Evolutionary conservation across 208 protist genomes (phyloP).

Genomic region (Acanthamoeba lenticulata): DNA sequence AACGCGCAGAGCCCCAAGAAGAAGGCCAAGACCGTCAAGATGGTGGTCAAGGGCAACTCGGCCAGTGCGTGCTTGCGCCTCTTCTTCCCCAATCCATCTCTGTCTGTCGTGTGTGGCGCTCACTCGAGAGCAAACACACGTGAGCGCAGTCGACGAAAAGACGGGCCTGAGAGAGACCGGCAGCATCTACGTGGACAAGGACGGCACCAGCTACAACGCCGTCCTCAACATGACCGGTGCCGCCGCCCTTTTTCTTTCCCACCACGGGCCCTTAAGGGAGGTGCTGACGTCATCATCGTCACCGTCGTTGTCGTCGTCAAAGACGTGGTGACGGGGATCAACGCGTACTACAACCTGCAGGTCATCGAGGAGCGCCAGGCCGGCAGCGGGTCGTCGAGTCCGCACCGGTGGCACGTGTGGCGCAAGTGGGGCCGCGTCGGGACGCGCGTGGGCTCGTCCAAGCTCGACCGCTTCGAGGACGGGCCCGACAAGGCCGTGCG

Average conservation of each 20-base stretch:
- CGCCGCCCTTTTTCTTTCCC: not conserved
- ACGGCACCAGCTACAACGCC: conserved; percentile 27
- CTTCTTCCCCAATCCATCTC: not conserved
- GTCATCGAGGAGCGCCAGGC: conserved; percentile 55
- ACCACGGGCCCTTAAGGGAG: not conserved
- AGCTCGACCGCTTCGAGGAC: conserved; percentile 39
- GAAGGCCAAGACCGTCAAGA: conserved; percentile 27
- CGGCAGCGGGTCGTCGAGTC: not conserved
- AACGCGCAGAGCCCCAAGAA: not conserved
- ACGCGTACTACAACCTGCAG: conserved; percentile 72
- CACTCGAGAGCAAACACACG: too few species aligned
- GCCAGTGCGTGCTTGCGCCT: not conserved
- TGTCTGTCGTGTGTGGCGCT: not conserved
- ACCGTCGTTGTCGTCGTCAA: too few species aligned
- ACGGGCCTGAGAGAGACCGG: conserved; percentile 56
- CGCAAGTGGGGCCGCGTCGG: conserved; percentile 73
- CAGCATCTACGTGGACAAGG: conserved; percentile 26
- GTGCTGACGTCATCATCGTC: not conserved
- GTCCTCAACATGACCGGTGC: conserved; percentile 69
- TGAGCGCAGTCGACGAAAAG: conserved; percentile 59
- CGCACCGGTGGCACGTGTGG: conserved; percentile 28
- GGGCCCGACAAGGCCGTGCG: not conserved
- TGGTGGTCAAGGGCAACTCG: conserved; percentile 73
- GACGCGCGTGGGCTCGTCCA: not conserved
- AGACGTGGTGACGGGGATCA: not conserved